phyloP scores from a whole-genome alignment of 2,329 filamentous ascomycete species.

The Talaromyces sp. region DNA sequence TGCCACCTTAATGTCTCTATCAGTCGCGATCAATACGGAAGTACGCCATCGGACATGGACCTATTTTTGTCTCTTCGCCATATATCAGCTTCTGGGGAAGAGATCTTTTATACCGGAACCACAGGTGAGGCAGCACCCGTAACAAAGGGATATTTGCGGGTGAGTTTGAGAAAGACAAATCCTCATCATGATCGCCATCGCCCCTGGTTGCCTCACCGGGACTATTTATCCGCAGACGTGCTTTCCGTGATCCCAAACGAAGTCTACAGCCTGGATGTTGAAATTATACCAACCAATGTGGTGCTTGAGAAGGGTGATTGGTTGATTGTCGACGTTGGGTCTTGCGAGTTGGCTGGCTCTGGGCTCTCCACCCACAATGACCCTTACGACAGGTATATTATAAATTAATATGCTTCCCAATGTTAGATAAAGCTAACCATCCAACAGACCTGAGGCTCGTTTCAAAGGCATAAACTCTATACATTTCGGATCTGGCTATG shows the following conservation, averaged over 20 bases:
- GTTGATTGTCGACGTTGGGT: not conserved
- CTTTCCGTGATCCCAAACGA: conserved; percentile 39
- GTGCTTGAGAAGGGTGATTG: conserved; percentile 10
- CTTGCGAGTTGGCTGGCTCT: not conserved
- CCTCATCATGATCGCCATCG: conserved; percentile 20
- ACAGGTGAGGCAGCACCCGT: conserved; percentile 50
- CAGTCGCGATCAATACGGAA: conserved; percentile 28
- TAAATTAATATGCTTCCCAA: too few relatives aligned
- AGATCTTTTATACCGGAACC: conserved; percentile 52
- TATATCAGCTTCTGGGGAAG: conserved; percentile 42
- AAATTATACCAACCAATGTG: conserved; percentile 24
- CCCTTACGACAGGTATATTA: too few relatives aligned
- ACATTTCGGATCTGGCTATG: not conserved
- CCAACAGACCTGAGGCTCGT: not conserved
- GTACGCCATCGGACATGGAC: conserved; percentile 46
- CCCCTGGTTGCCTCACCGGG: conserved; percentile 32
- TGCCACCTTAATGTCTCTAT: conserved; percentile 60
- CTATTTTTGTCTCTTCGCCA: conserved; percentile 52
- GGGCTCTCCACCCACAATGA: too few relatives aligned
- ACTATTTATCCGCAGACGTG: conserved; percentile 42
- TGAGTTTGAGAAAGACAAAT: conserved; percentile 35
- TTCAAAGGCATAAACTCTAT: not conserved
- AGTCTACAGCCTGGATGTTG: conserved; percentile 42
- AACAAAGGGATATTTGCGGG: conserved; percentile 50
- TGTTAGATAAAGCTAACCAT: not conserved